Conservation (phyloP, 768 basidiomycete species). For the Imleria badia region DNA sequence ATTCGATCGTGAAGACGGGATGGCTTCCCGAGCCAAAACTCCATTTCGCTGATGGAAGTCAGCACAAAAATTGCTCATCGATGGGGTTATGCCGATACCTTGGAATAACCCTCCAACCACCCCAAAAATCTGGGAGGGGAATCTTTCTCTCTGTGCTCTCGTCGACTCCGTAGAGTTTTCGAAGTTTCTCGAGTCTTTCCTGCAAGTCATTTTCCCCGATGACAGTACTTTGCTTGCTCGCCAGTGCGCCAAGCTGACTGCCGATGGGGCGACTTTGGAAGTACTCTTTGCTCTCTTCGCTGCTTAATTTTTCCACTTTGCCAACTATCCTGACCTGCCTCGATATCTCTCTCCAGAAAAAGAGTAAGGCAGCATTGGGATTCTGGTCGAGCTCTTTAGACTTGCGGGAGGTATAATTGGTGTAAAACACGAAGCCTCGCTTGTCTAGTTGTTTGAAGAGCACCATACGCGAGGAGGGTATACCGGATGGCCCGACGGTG, state of each 20-base stretch:
- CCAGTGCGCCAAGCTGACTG: slow-evolving; percentile 90
- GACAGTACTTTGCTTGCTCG: slow-evolving; percentile 82
- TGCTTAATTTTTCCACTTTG: slow-evolving; percentile 71
- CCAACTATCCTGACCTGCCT: slow-evolving; percentile 84
- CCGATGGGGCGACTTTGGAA: slow-evolving; percentile 80
- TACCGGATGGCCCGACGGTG: slow-evolving; percentile 65
- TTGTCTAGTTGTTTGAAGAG: slow-evolving; percentile 89
- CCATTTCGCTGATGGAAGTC: slow-evolving; percentile 68
- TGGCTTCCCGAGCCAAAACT: slow-evolving; percentile 98
- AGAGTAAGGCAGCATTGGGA: slow-evolving; percentile 77
- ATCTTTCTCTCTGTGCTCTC: slow-evolving; percentile 46
- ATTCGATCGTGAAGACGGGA: slow-evolving; percentile 91
- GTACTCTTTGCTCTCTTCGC: slow-evolving; percentile 78
- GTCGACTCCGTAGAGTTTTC: slow-evolving; percentile 55
- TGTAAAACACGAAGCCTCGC: slow-evolving; percentile 93
- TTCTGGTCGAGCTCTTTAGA: slow-evolving; percentile 76
- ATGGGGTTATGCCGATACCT: slow-evolving; percentile 43
- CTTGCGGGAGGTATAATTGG: slow-evolving; percentile 95
- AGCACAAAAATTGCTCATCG: neutral
- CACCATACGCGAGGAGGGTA: slow-evolving; percentile 88
- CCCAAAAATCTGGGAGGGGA: slow-evolving; percentile 90
- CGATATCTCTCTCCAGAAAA: slow-evolving; percentile 90
- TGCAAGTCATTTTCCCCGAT: slow-evolving; percentile 73
- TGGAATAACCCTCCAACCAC: slow-evolving; percentile 94
- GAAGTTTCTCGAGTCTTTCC: slow-evolving; percentile 55